phyloP scores from a whole-genome alignment of 352 stramenopile species.

The Pythium scleroteichum region DNA sequence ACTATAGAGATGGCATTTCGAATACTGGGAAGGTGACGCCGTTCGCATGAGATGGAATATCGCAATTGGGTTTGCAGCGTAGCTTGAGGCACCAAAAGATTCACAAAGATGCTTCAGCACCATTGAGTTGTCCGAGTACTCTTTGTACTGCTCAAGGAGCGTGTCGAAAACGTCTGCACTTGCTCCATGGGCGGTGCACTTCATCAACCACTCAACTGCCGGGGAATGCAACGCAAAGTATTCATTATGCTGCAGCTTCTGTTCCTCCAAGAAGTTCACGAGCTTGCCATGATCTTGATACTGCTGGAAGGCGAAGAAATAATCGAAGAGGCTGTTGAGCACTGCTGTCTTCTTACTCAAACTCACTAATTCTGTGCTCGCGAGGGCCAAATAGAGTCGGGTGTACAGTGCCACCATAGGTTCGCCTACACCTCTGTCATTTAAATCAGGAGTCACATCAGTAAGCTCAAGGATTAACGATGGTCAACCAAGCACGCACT shows the following conservation, averaged over 20 bases:
- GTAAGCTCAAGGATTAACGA: slow-evolving; percentile 17
- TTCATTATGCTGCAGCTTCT: slow-evolving; percentile 58
- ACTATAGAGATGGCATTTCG: slow-evolving; percentile 74
- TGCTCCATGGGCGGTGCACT: slow-evolving; percentile 53
- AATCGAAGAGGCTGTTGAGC: slow-evolving; percentile 86
- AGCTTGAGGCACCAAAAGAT: slow-evolving; percentile 64
- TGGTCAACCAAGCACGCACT: slow-evolving; percentile 44
- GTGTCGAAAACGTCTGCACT: slow-evolving; percentile 54
- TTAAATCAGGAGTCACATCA: neutral
- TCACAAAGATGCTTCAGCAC: slow-evolving; percentile 87
- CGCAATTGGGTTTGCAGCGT: slow-evolving; percentile 46
- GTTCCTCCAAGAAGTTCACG: slow-evolving; percentile 43
- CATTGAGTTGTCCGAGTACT: slow-evolving; percentile 88
- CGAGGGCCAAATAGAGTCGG: slow-evolving; percentile 79
- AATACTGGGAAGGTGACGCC: slow-evolving; percentile 51
- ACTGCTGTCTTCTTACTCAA: slow-evolving; percentile 46
- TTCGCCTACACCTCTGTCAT: slow-evolving; percentile 82
- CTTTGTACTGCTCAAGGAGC: slow-evolving; percentile 77
- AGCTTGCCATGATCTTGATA: slow-evolving; percentile 60
- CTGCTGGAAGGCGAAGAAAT: slow-evolving; percentile 85
- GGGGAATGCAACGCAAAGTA: slow-evolving; percentile 84
- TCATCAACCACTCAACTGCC: slow-evolving; percentile 87
- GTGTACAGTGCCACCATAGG: slow-evolving; percentile 88
- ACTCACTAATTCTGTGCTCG: slow-evolving; percentile 58
- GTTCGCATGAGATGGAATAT: slow-evolving; percentile 76